Evolutionary conservation across 805 yeast genomes (phyloP), one percentile per base, ranked within the genome.

Genomic region (Ogataea haglerorum): DNA sequence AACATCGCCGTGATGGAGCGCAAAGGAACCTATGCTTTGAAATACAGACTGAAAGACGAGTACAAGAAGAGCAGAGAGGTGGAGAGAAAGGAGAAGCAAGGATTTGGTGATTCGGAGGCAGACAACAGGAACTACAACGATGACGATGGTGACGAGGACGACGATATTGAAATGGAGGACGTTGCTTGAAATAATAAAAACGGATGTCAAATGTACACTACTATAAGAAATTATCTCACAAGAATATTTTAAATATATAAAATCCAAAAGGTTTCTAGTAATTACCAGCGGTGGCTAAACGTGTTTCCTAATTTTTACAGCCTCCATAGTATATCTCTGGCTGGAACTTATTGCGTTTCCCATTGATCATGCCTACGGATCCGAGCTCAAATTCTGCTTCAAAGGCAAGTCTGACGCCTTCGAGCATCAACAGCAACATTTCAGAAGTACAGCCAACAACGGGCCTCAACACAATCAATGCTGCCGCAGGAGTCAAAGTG

Each of bases 21-120:
- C 61, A 88, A 88, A 60, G 99, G 99, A 12, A 96, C 99, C 1
- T 91, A 91, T 60, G 95, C 97, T 1, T 75, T 89, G 59, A 90
- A 86, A 65, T 93, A 90, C 65, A 82, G 89, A 43, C 70, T 93
- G 57, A 86, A 85, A 65, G 93, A 88, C 13, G 98, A 93, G 65
- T 93, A 85, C 65, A 87, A 82, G 67, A 80, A 78, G 53, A 72
- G 87, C 56, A 66, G 80, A 57, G 95, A 85, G 51, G 85, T 80
- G 16, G 91, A 84, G 61, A 73, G 87, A 60, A 82, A 82, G 15
- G 86, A 75, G 3, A 73, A 75, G 34, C 67, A 47, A 25, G 58
- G 60, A 5, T 29, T 79, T 30, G 85, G 84, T 15, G 80, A 70
- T 27, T 61, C 64, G 21, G 70, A 66, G 33, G 66, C 61, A 7